Evolutionary conservation across 2,329 filamentous ascomycete species (phyloP), one percentile per base, ranked within the genome.

Genomic region (Sarocladiaceae sp.): DNA sequence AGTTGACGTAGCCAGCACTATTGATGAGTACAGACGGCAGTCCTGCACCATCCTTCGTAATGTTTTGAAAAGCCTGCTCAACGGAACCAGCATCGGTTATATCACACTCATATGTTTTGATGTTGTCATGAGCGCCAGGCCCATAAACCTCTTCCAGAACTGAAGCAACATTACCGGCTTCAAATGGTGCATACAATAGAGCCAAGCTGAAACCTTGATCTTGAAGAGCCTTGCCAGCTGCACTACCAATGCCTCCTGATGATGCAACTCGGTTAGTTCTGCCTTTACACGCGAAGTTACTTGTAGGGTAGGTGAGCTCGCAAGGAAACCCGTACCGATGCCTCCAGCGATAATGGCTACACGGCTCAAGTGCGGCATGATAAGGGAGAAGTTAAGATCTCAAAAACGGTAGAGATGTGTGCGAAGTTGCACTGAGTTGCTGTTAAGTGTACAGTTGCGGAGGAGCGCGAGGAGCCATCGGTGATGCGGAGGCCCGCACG

Each of bases 1-100:
- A 28, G 48, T 54, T 54, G 25, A 56, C 52, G 22, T 56, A 56
- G 1, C 54, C 54, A 17, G 54, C 54, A 28, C 52, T 54, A 46
- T 56, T 56, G 50, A 56, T 20, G 11, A 56, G 52, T 10, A 54
- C 25, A 10, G 20, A 17, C 3, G 54, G 54, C 42, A 54, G 54
- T 29, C 22, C 50, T 1, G 22, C 29, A 23, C 48, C 36, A 26
- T 52, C 48, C 5, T 39, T 13, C 15, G 42, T 44, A 36, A 56
- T 54, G 22, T 44, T 26, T 20, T 42, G 40, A 28, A 56, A 56
- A 3, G 50, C 54, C 2, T 25, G 26, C n/a, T 54, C 23, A 31
- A 56, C 54, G 15, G 52, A 54, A 18, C 18, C 15, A 22, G 42
- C 31, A 17, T 33, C 40, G 23, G 49, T 48, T 15, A 56, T 56